Evolutionary conservation across 345 rosid species (phyloP).

Genomic region (Alliaria petiolata): DNA sequence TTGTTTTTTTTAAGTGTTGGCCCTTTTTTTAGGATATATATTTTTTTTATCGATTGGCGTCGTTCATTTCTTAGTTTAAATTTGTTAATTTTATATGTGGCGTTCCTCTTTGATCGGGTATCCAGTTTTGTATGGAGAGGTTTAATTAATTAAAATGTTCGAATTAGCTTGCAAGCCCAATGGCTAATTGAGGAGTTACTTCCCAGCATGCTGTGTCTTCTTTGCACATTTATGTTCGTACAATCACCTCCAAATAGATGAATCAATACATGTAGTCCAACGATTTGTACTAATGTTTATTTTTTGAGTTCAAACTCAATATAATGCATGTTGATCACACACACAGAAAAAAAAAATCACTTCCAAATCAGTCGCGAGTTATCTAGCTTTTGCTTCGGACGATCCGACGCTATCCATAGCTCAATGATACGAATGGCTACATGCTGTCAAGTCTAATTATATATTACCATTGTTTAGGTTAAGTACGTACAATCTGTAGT

Average conservation of each 20-base stretch:
- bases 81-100: slow-evolving; percentile 24
- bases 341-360: no score
- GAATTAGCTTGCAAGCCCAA: not conserved
- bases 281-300: no score
- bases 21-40: slow-evolving; percentile 9
- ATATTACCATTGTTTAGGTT: not conserved
- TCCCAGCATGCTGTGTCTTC: not conserved
- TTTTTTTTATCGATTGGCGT: slow-evolving; percentile 8
- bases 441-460: not conserved
- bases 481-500: not conserved
- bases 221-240: not conserved
- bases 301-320: no score
- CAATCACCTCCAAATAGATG: not conserved
- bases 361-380: no score
- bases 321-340: no score
- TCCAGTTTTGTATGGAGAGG: not conserved
- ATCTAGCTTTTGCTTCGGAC: no score
- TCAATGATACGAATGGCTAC: no score
- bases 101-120: slow-evolving; percentile 25
- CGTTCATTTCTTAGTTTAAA: slow-evolving; percentile 16
- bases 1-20: slow-evolving; percentile 12
- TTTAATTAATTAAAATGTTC: not conserved
- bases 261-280: not conserved
- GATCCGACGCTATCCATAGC: no score
- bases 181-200: slow-evolving; percentile 4